Base-by-base conservation (phyloP, 257 asterid genomes). In the Gardenia jasminoides region DNA sequence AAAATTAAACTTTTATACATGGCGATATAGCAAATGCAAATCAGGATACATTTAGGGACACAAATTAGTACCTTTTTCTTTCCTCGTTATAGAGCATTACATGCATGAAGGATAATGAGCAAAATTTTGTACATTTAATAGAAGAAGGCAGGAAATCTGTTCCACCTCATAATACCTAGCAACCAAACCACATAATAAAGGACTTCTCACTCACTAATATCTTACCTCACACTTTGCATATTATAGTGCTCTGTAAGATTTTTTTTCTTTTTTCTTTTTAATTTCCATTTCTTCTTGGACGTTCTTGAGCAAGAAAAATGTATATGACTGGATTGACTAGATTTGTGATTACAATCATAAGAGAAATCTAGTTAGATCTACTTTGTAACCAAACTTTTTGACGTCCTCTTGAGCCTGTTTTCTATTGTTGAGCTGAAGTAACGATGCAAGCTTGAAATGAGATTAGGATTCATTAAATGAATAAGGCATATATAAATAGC, bases 371-470 rank as follows among this genome's bases (percentile, higher is more conserved):
- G 91, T 78, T 24, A 95, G 92, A 10, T 98, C 99, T 3, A 92
- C 81, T 83, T 95, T 95, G 80, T 89, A 77, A 31, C 99, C 99
- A 7, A 91, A 89, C 48, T 74, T 77, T 82, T 87, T 87, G 61
- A 95, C 99, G 78, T 95, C 98, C 52, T 89, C 88, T 78, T 95
- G 93, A 1, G 93, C 94, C 74, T 92, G 91, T 85, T 80, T 77
- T 86, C 93, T 94, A 92, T 88, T 31, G 86, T 91, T 50, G 92
- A 87, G 85, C 98, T 93, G 85, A 30, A 83, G 46, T 22, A 20
- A 20, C 26, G 43, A n/a, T 46, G n/a, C 58, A 50, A 22, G n/a
- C 43, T 39, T 41, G 64, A 72, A 43, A 72, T 48, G 2, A 50
- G 13, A 10, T 17, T 12, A n/a, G 16, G 4, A 28, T 11, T 26